phyloP scores from a whole-genome alignment of 2,329 filamentous ascomycete genomes.

The Sporothrix brunneoviolacea region DNA sequence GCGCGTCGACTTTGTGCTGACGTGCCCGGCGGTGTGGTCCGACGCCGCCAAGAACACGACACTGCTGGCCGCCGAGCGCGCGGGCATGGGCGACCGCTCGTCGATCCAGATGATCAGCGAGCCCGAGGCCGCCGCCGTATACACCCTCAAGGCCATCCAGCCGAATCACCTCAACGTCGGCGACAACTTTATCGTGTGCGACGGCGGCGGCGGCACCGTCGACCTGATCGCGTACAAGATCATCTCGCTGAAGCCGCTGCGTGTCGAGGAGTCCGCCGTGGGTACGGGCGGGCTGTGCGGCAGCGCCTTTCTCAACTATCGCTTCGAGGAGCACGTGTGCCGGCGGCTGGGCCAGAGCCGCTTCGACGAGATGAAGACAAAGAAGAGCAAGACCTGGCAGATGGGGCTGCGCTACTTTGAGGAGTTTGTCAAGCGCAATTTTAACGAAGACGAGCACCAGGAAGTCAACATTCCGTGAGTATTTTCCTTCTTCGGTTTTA shows the following conservation, averaged over 20 bases:
- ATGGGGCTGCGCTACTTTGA: slow-evolving; percentile 75
- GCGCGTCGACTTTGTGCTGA: slow-evolving; percentile 71
- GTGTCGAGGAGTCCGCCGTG: slow-evolving; percentile 71
- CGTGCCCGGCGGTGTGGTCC: slow-evolving; percentile 77
- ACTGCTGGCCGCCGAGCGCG: slow-evolving; percentile 67
- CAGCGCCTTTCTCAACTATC: slow-evolving; percentile 71
- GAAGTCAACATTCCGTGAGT: slow-evolving; percentile 69
- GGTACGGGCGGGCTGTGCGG: slow-evolving; percentile 73
- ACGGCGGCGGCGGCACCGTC: slow-evolving; percentile 58
- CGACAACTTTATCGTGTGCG: slow-evolving; percentile 57
- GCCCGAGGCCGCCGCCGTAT: slow-evolving; percentile 73
- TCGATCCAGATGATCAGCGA: slow-evolving; percentile 75
- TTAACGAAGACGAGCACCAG: slow-evolving; percentile 69
- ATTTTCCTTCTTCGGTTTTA: background rate
- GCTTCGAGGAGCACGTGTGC: slow-evolving; percentile 72
- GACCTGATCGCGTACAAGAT: slow-evolving; percentile 80
- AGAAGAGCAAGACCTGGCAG: slow-evolving; percentile 74
- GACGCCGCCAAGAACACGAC: slow-evolving; percentile 82
- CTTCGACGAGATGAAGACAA: slow-evolving; percentile 69
- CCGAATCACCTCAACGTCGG: slow-evolving; percentile 66
- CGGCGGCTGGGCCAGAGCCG: slow-evolving; percentile 57
- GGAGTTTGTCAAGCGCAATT: slow-evolving; percentile 79
- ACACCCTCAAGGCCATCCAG: slow-evolving; percentile 72
- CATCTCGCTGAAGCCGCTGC: slow-evolving; percentile 62
- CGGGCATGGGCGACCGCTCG: slow-evolving; percentile 65